Conservation (phyloP, 2,329 filamentous ascomycete genomes). For the Seiridium cupressi region DNA sequence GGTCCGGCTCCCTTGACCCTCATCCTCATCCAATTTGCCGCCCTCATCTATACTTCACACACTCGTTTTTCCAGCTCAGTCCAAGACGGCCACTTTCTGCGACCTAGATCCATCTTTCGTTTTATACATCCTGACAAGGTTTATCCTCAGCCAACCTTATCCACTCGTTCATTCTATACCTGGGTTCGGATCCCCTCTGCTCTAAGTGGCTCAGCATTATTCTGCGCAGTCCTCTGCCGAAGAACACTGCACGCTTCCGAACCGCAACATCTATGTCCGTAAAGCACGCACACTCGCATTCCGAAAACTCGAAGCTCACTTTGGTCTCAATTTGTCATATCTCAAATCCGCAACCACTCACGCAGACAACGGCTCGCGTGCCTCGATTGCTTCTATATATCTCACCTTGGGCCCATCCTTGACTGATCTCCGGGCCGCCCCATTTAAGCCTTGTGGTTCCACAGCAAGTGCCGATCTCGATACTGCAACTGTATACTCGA, state of each 20-base stretch:
- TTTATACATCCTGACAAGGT: background rate
- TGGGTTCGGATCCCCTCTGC: background rate
- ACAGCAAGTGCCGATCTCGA: background rate
- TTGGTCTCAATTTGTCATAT: background rate
- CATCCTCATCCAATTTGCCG: background rate
- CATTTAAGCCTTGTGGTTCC: background rate
- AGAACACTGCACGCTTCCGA: background rate
- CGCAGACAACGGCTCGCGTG: background rate
- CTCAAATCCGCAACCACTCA: background rate
- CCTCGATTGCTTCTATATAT: background rate
- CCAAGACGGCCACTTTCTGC: background rate
- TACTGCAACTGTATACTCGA: background rate
- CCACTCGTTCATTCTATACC: slow-evolving; percentile 4
- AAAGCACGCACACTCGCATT: background rate
- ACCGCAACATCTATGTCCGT: slow-evolving; percentile 4
- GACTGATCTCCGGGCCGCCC: background rate
- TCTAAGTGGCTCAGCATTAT: background rate
- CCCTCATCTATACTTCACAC: background rate
- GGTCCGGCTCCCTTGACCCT: background rate
- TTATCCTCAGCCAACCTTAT: background rate
- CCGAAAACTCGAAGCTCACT: background rate
- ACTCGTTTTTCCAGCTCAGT: background rate
- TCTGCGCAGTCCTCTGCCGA: background rate
- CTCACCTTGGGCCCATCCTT: background rate
- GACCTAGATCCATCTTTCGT: slow-evolving; percentile 4